Evolutionary conservation across 108 stramenopile genomes (phyloP), one percentile per base, ranked within the genome.

Genomic region (Nannochloropsis salina): DNA sequence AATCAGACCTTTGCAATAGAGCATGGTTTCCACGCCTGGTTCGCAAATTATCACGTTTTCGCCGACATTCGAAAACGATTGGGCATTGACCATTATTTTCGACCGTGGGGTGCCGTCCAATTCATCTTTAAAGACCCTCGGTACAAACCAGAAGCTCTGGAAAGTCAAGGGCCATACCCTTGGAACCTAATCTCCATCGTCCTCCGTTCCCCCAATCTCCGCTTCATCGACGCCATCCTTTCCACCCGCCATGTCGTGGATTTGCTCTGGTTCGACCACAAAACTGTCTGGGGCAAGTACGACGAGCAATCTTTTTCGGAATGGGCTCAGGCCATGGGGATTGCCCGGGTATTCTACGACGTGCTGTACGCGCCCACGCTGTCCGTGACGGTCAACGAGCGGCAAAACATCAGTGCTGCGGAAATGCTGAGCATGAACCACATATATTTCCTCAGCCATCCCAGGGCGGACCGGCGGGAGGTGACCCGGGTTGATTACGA

Each of bases 1-100:
- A 74, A 74, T n/a, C 61, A 74, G 61, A 74, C 61, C 61, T 74
- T 74, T 74, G 61, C 61, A n/a, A 74, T 74, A 74, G 61, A 74
- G 61, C 61, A 74, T 74, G 61, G 61, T n/a, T 74, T 74, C 61
- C 61, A 74, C 8, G 61, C 61, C 61, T 74, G 61, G 61, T 74
- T 74, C n/a, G 61, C 15, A 74, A 74, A 74, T 74, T 74, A 74
- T 8, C 61, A 74, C 61, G 61, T 74, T n/a, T 74, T 74, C n/a
- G 61, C 61, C 61, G 61, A 74, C 61, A 74, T 74, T 74, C 61
- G 61, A n/a, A 74, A 74, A 74, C 61, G 61, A n/a, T n/a, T 74
- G 15, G 61, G n/a, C 6, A 74, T 74, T 6, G n/a, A 74, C 6
- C 61, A 74, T 8, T 74, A n/a, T 6, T 74, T 74, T n/a, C 61